These are phyloP conservation scores for Durio zibethinus DNA, from an alignment of 345 rosid genomes.

Conservation along the genomic window DNA sequence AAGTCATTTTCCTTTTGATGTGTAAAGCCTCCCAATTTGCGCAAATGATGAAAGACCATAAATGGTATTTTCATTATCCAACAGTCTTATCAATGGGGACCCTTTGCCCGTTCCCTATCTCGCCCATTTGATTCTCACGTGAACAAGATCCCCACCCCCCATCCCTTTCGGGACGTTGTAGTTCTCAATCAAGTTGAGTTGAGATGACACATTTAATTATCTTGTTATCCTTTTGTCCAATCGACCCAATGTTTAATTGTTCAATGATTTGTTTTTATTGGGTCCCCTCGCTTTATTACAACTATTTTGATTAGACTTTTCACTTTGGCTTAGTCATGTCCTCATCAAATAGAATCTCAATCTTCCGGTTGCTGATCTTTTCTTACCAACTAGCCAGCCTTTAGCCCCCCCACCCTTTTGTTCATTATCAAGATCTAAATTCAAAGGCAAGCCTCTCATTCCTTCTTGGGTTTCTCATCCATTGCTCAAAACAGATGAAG, in stretches of 20 bases:
- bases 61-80: conserved; percentile 7
- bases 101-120: neutral
- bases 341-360: conserved; percentile 6
- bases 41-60: neutral
- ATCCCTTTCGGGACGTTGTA: too few relatives aligned
- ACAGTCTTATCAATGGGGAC: neutral
- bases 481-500: neutral
- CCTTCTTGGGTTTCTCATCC: neutral
- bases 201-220: neutral
- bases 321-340: conserved; percentile 8
- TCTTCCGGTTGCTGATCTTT: conserved; percentile 2
- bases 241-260: neutral
- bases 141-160: conserved; percentile 4
- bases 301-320: conserved; percentile 2
- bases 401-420: neutral
- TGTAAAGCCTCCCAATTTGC: neutral
- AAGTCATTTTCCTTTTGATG: neutral
- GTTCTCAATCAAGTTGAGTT: neutral
- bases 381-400: neutral
- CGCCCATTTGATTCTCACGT: conserved; percentile 22
- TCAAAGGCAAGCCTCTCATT: neutral
- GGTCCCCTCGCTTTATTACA: neutral
- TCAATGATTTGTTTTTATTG: conserved; percentile 14
- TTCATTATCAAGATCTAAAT: neutral
- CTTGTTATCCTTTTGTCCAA: neutral